Evolutionary conservation across 129 eudicot species (phyloP).

Genomic region (Ambrosia artemisiifolia): DNA sequence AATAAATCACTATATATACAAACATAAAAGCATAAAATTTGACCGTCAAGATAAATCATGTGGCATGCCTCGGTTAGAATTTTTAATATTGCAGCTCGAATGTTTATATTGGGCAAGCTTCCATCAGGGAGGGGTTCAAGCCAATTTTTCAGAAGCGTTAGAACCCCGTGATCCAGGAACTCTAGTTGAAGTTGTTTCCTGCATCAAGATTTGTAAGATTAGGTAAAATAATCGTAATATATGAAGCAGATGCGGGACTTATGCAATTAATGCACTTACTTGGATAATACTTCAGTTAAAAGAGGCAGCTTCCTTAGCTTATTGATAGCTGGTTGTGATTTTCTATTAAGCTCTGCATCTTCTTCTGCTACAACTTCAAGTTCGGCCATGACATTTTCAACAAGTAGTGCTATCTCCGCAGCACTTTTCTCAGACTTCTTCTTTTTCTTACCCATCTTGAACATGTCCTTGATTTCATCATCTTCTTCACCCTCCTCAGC

Average conservation of each 20-base stretch:
- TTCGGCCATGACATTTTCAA: constrained; percentile 91
- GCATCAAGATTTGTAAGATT: constrained; percentile 15
- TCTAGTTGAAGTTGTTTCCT: constrained; percentile 96
- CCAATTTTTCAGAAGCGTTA: constrained; percentile 83
- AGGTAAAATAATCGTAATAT: background rate
- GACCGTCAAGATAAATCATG: background rate
- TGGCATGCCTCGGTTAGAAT: constrained; percentile 75
- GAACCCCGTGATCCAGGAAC: constrained; percentile 89
- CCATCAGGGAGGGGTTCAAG: constrained; percentile 99
- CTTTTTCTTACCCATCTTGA: constrained; percentile 78
- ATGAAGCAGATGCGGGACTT: background rate
- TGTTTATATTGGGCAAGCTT: constrained; percentile 93
- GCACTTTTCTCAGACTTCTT: constrained; percentile 88
- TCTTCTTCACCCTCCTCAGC: constrained; percentile 96
- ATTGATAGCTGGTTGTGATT: constrained; percentile 81
- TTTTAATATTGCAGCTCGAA: constrained; percentile 82
- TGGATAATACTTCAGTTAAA: constrained; percentile 76
- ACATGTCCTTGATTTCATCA: constrained; percentile 70
- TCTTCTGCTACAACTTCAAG: constrained; percentile 90
- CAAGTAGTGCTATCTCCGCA: constrained; percentile 75
- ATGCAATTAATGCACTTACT: constrained; percentile 44
- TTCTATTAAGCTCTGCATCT: constrained; percentile 79
- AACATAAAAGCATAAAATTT: constrained; percentile 13
- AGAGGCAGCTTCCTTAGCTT: constrained; percentile 89
- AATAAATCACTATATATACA: background rate